Evolutionary conservation across 177 flowering plant species (phyloP).

Genomic region (Telopea speciosissima): DNA sequence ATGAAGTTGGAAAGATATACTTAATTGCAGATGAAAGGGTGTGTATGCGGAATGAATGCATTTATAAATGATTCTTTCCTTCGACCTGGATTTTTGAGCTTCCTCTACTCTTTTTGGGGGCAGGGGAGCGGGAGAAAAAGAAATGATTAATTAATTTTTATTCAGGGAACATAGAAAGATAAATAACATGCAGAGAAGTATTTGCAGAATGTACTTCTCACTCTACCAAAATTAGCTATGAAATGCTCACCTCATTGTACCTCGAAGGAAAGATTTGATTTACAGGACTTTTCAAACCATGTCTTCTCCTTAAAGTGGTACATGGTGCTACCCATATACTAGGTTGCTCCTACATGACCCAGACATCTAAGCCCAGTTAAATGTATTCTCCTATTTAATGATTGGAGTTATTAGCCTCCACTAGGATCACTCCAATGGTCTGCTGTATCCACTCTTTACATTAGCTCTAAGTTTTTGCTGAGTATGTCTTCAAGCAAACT

Average conservation of each 20-base stretch:
- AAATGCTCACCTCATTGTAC: too few species aligned
- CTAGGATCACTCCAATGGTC: not conserved
- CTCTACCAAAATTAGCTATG: too few species aligned
- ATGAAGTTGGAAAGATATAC: constrained; percentile 86
- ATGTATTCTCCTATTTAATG: not conserved
- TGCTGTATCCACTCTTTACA: not conserved
- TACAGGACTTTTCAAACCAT: not conserved
- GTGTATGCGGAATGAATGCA: constrained; percentile 10
- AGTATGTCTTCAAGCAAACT: not conserved
- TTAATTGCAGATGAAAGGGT: constrained; percentile 92
- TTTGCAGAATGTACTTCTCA: not conserved
- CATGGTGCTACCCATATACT: not conserved
- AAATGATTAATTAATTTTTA: not conserved
- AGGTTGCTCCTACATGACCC: not conserved
- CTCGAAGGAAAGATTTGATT: too few species aligned
- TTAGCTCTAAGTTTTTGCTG: not conserved
- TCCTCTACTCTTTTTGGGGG: not conserved
- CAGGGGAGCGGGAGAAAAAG: too few species aligned
- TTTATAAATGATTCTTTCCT: constrained; percentile 5
- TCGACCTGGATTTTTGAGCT: not conserved
- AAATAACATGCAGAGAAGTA: not conserved
- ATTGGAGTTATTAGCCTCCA: not conserved
- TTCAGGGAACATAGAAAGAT: not conserved
- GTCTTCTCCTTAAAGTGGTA: not conserved
- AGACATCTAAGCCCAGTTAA: not conserved